Percentiles rank a stretch among this genome's conserved stretches.
Conservation (phyloP, 352 stramenopile genomes). For the Phytophthora hibernalis region DNA sequence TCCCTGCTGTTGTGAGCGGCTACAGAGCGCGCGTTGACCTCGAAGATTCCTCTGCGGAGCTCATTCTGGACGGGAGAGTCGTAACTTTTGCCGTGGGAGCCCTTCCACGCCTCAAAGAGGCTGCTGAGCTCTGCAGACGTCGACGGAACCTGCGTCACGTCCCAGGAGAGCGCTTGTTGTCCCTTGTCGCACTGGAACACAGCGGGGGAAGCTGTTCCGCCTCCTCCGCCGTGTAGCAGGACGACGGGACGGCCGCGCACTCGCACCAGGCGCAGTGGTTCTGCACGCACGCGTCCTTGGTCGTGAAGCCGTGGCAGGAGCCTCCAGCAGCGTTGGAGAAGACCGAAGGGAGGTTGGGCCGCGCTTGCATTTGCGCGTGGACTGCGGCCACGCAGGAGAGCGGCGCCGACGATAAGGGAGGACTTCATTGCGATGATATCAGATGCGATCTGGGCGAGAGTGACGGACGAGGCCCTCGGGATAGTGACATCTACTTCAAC, state of each 20-base stretch:
- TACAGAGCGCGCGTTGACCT: constrained; percentile 67
- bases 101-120: constrained; percentile 69
- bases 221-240: constrained; percentile 78
- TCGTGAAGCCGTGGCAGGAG: constrained; percentile 64
- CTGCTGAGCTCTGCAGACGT: constrained; percentile 33
- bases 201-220: constrained; percentile 69
- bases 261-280: constrained; percentile 79
- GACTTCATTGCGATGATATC: constrained; percentile 6
- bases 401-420: background rate
- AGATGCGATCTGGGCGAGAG: background rate
- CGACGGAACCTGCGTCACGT: constrained; percentile 40
- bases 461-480: too few species aligned
- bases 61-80: constrained; percentile 55
- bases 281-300: constrained; percentile 56
- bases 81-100: constrained; percentile 55
- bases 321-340: constrained; percentile 31
- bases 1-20: constrained; percentile 62
- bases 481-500: too few species aligned
- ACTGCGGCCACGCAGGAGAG: constrained; percentile 1
- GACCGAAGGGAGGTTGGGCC: constrained; percentile 30
- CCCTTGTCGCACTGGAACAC: constrained; percentile 79
- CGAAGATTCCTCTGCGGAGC: constrained; percentile 63
- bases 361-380: background rate
- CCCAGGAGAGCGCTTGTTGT: constrained; percentile 34
- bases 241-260: constrained; percentile 80